These are phyloP conservation scores for Chrysanthemum lavandulifolium DNA, from an alignment of 129 eudicot genomes.

Conservation along the genomic window DNA sequence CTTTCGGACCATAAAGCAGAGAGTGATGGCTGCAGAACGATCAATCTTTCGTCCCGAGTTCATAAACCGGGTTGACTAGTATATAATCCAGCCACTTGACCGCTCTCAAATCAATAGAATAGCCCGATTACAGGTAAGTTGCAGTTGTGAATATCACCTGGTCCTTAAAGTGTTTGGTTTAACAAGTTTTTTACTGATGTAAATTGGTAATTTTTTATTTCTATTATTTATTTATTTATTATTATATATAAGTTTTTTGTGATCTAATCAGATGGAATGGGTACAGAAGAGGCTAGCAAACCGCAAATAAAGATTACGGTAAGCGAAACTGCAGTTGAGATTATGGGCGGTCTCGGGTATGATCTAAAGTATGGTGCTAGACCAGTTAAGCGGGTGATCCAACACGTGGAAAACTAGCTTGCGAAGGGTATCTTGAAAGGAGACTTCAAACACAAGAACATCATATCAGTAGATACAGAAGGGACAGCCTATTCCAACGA, in stretches of 20 bases:
- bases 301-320: slow-evolving; percentile 39
- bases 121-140: slow-evolving; percentile 56
- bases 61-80: slow-evolving; percentile 98
- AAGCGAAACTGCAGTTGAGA: slow-evolving; percentile 20
- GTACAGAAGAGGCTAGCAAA: slow-evolving; percentile 84
- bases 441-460: slow-evolving; percentile 84
- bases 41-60: slow-evolving; percentile 88
- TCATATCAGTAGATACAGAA: slow-evolving; percentile 72
- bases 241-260: no score
- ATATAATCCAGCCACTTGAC: slow-evolving; percentile 96
- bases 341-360: slow-evolving; percentile 52
- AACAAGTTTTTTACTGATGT: background rate
- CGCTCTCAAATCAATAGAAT: slow-evolving; percentile 84
- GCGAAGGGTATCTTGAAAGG: slow-evolving; percentile 95
- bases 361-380: slow-evolving; percentile 97
- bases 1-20: slow-evolving; percentile 68
- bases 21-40: slow-evolving; percentile 94
- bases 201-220: background rate
- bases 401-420: slow-evolving; percentile 85
- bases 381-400: slow-evolving; percentile 95
- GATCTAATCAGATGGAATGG: slow-evolving; percentile 49
- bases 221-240: no score
- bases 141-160: no score
- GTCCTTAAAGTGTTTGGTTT: background rate
- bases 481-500: slow-evolving; percentile 72